A percentile compares a stretch with the other conserved stretches of the same genome.
These are phyloP conservation scores for Lactarius sanguifluus DNA, from an alignment of 768 basidiomycete species.

Conservation along the genomic window DNA sequence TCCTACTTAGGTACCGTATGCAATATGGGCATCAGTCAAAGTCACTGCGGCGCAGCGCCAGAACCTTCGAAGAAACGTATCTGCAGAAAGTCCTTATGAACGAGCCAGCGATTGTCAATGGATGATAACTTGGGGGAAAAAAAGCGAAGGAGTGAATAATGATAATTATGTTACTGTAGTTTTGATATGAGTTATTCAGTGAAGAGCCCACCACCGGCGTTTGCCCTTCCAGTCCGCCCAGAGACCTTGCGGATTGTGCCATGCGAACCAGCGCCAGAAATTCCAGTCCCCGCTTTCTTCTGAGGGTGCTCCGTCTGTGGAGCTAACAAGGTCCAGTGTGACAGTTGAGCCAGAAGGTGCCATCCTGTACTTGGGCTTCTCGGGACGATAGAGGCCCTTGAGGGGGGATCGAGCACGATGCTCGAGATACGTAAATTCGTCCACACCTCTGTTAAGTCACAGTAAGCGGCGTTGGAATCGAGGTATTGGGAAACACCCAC, in stretches of 20 bases:
- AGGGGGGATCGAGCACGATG: conserved; percentile 20
- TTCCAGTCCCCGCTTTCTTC: conserved; percentile 17
- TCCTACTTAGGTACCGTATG: conserved; percentile 10
- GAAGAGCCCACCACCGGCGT: conserved; percentile 26
- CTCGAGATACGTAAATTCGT: conserved; percentile 26
- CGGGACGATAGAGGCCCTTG: conserved; percentile 27
- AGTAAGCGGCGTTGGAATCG: background rate
- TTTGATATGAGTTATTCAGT: background rate
- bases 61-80: conserved; percentile 1
- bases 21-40: conserved; percentile 1
- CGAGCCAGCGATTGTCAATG: background rate
- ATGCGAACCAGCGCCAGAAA: conserved; percentile 30
- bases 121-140: conserved; percentile 1
- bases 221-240: conserved; percentile 27
- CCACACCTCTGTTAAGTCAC: conserved; percentile 16
- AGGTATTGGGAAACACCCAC: conserved; percentile 13
- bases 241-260: conserved; percentile 29
- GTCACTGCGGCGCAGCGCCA: conserved; percentile 6
- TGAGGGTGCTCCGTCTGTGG: conserved; percentile 19
- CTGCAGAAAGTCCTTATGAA: conserved; percentile 8
- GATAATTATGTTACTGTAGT: conserved; percentile 13
- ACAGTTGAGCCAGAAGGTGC: background rate
- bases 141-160: conserved; percentile 15
- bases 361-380: conserved; percentile 27
- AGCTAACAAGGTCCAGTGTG: conserved; percentile 24